phyloP scores from a whole-genome alignment of 2,329 filamentous ascomycete species.

The Westerdykella sp. region DNA sequence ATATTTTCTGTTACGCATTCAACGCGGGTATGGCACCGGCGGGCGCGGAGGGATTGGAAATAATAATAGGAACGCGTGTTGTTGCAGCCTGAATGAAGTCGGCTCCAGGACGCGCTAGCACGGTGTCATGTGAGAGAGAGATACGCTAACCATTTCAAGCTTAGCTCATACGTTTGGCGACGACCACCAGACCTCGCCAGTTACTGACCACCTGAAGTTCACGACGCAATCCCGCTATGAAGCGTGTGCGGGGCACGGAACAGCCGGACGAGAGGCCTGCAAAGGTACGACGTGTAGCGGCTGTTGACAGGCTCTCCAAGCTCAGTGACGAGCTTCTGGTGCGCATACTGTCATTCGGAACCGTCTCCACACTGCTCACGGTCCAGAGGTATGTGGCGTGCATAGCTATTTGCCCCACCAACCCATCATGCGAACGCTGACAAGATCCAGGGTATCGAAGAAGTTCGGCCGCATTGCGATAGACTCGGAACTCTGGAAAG shows the following conservation, averaged over 20 bases:
- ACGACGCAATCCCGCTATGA: conserved; percentile 22
- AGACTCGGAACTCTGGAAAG: conserved; percentile 88
- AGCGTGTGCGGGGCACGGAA: conserved; percentile 33
- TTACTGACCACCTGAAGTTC: conserved; percentile 3
- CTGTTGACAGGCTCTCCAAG: conserved; percentile 58
- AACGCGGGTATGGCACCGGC: neutral
- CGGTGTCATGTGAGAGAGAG: conserved; percentile 3
- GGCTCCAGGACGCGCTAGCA: neutral
- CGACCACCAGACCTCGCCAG: neutral
- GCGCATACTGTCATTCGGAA: conserved; percentile 73
- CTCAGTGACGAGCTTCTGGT: conserved; percentile 85
- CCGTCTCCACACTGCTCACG: conserved; percentile 60
- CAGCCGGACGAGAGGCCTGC: conserved; percentile 20
- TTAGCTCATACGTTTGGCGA: neutral
- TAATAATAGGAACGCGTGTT: neutral
- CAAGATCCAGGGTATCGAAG: conserved; percentile 55
- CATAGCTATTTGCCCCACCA: too few relatives aligned
- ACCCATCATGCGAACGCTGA: conserved; percentile 3
- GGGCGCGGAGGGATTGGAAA: neutral
- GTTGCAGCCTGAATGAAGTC: neutral
- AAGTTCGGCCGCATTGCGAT: conserved; percentile 66
- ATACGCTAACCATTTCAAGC: neutral
- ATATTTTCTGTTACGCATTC: conserved; percentile 9
- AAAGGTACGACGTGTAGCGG: conserved; percentile 43
- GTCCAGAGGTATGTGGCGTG: conserved; percentile 51